These are phyloP conservation scores for Camellia sinensis DNA, from an alignment of 148 eudicot species.

Conservation along the genomic window DNA sequence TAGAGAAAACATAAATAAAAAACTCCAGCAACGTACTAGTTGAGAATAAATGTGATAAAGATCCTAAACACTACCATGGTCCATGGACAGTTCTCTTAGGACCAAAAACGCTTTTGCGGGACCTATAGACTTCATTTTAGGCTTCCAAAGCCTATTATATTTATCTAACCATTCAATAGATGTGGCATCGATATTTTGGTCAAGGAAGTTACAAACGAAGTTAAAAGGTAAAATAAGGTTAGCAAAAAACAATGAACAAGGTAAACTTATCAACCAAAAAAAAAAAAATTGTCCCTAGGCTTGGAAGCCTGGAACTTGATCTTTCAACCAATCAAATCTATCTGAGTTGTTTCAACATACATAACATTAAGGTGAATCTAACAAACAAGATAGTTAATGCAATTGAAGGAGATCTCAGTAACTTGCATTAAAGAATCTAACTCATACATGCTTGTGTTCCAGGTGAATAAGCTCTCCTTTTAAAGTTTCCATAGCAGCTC, in stretches of 20 bases:
- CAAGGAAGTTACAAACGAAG: neutral
- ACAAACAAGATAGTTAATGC: neutral
- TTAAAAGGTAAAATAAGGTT: neutral
- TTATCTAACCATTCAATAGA: no score
- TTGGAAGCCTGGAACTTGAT: neutral
- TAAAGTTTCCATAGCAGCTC: constrained; percentile 81
- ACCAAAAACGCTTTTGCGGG: no score
- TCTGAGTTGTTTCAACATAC: neutral
- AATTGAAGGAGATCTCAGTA: neutral
- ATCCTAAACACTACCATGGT: no score
- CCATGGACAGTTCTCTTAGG: no score
- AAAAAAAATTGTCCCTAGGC: neutral
- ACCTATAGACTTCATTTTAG: no score
- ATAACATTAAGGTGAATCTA: neutral
- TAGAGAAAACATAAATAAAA: no score
- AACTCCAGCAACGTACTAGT: no score
- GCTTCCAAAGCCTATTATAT: no score
- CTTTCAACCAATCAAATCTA: neutral
- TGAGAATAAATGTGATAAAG: no score
- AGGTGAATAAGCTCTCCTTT: constrained; percentile 77
- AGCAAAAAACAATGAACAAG: neutral
- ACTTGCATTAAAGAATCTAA: constrained; percentile 3
- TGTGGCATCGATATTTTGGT: no score
- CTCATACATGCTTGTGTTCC: constrained; percentile 78
- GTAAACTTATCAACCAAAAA: neutral